A percentile compares a stretch with the other conserved stretches of the same genome.
Evolutionary conservation across 2,329 filamentous ascomycete genomes (phyloP).

Genomic region (Exophiala xenobiotica): DNA sequence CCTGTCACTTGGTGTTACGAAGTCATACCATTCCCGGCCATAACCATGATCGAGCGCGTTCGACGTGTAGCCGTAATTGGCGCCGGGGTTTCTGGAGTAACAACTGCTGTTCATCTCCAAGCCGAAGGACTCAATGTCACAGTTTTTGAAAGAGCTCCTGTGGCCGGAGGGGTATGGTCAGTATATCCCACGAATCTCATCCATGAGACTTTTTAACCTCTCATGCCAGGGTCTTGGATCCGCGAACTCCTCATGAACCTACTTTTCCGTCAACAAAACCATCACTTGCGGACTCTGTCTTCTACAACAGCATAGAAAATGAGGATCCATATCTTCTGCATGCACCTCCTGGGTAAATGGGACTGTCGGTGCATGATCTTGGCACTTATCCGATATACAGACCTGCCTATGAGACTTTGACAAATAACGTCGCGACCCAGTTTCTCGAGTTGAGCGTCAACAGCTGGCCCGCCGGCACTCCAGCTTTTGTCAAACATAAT

Average conservation of each 20-base stretch:
- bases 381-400: slow-evolving; percentile 24
- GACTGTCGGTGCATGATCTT: not conserved
- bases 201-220: not conserved
- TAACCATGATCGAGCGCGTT: slow-evolving; percentile 5
- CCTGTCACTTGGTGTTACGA: no score
- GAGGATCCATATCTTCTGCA: slow-evolving; percentile 5
- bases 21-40: not conserved
- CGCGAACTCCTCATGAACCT: slow-evolving; percentile 48
- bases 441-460: slow-evolving; percentile 51
- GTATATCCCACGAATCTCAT: not conserved
- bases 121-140: slow-evolving; percentile 49
- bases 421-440: slow-evolving; percentile 54
- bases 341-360: slow-evolving; percentile 5
- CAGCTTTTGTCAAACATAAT: slow-evolving; percentile 58
- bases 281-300: slow-evolving; percentile 33
- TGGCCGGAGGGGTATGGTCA: slow-evolving; percentile 56
- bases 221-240: slow-evolving; percentile 42
- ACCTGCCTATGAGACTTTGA: slow-evolving; percentile 55
- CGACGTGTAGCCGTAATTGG: slow-evolving; percentile 48
- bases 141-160: slow-evolving; percentile 54
- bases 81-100: slow-evolving; percentile 53
- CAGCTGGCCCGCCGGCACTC: slow-evolving; percentile 59
- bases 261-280: slow-evolving; percentile 44
- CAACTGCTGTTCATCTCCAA: slow-evolving; percentile 48
- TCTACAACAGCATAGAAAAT: slow-evolving; percentile 1